Evolutionary conservation across 2,329 filamentous ascomycete genomes (phyloP).

Genomic region (Xylaria sp.): DNA sequence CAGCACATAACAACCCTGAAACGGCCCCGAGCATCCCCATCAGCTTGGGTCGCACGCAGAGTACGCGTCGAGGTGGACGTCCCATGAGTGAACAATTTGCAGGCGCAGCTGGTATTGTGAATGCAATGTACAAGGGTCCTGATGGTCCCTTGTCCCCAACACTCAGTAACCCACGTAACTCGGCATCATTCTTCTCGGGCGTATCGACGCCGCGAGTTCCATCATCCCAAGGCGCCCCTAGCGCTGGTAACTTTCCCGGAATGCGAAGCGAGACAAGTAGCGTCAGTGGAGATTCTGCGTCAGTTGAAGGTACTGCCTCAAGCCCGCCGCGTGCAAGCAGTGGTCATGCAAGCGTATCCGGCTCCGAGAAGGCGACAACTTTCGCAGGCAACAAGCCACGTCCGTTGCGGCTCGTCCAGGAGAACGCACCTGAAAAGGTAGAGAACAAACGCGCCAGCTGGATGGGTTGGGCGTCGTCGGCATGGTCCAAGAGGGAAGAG

Average conservation of each 20-base stretch:
- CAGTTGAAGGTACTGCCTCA: constrained; percentile 56
- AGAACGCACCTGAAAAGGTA: constrained; percentile 66
- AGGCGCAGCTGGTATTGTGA: constrained; percentile 76
- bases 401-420: constrained; percentile 87
- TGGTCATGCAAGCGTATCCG: constrained; percentile 47
- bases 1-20: constrained; percentile 71
- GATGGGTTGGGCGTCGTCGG: constrained; percentile 66
- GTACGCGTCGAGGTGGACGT: constrained; percentile 61
- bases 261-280: constrained; percentile 73
- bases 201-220: constrained; percentile 45
- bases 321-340: constrained; percentile 62
- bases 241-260: constrained; percentile 75
- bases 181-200: constrained; percentile 70
- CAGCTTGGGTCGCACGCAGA: constrained; percentile 63
- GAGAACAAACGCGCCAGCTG: constrained; percentile 71
- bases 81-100: constrained; percentile 73
- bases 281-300: constrained; percentile 74
- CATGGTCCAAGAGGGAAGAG: constrained; percentile 62
- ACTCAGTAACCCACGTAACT: constrained; percentile 66
- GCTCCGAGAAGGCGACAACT: constrained; percentile 64
- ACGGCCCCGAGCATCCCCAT: constrained; percentile 83
- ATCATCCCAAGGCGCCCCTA: constrained; percentile 60
- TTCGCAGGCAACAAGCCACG: constrained; percentile 79
- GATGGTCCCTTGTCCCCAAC: constrained; percentile 71
- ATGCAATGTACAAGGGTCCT: constrained; percentile 87